These are phyloP conservation scores for Proliferodiscus dingleyae DNA, from an alignment of 2,329 filamentous ascomycete species.

Conservation along the genomic window DNA sequence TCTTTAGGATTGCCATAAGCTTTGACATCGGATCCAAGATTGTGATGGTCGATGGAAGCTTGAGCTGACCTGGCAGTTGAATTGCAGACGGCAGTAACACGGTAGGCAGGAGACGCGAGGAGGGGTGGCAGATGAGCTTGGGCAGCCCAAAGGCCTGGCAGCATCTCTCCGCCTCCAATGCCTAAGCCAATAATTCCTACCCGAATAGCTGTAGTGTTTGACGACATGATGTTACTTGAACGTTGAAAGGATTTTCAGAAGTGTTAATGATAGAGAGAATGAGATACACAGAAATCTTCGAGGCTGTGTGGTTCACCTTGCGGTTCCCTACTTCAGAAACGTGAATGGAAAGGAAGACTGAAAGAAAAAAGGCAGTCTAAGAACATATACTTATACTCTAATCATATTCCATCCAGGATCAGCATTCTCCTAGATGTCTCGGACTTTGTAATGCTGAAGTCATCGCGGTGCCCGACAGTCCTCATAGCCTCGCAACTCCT, in stretches of 20 bases:
- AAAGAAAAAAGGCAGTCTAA: neutral
- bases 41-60: conserved; percentile 36
- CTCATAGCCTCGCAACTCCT: neutral
- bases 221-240: neutral
- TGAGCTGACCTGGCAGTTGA: conserved; percentile 39
- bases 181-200: conserved; percentile 18
- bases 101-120: conserved; percentile 31
- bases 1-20: conserved; percentile 38
- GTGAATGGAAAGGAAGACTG: neutral
- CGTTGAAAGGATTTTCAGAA: neutral
- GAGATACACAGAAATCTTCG: neutral
- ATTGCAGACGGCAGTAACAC: conserved; percentile 44
- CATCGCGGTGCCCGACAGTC: neutral
- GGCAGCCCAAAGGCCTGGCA: conserved; percentile 43
- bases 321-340: too few relatives aligned
- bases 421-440: neutral
- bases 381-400: neutral
- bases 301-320: neutral
- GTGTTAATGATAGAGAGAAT: neutral
- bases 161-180: neutral
- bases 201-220: conserved; percentile 9
- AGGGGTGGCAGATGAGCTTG: conserved; percentile 47
- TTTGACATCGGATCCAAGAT: conserved; percentile 35
- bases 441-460: conserved; percentile 1
- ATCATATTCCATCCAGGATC: neutral